A percentile compares a stretch with the other conserved stretches of the same genome.
These are phyloP conservation scores for Hyaloscypha variabilis DNA, from an alignment of 495 filamentous ascomycete genomes.

Conservation along the genomic window DNA sequence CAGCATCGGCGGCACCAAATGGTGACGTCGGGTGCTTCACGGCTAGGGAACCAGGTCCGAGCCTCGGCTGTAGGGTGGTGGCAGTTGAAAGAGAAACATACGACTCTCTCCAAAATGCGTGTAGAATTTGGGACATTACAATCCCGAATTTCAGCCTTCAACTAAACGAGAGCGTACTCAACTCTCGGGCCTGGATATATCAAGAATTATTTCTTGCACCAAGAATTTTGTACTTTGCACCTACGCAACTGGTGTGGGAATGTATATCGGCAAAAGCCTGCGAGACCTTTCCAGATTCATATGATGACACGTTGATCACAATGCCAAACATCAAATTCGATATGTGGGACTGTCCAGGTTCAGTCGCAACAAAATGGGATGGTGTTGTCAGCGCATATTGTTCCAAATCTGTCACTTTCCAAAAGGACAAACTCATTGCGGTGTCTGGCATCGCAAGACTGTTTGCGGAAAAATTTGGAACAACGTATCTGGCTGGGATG, in stretches of 20 bases:
- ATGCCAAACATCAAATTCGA: not conserved
- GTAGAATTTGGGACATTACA: too few species aligned
- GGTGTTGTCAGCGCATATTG: too few species aligned
- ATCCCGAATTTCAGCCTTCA: too few species aligned
- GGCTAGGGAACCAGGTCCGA: not conserved
- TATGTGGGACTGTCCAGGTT: too few species aligned
- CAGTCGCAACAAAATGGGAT: too few species aligned
- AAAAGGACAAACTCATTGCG: constrained; percentile 1
- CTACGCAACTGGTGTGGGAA: constrained; percentile 6
- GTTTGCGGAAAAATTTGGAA: not conserved
- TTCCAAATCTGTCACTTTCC: not conserved
- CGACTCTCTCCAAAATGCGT: too few species aligned
- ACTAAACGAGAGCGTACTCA: too few species aligned
- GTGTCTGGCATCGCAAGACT: constrained; percentile 4
- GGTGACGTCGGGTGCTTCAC: constrained; percentile 6
- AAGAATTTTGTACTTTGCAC: constrained; percentile 6
- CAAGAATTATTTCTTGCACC: constrained; percentile 13
- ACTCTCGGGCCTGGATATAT: constrained; percentile 4
- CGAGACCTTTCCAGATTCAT: constrained; percentile 12
- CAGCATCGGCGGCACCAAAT: not conserved
- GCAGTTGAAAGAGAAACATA: too few species aligned
- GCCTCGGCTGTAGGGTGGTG: not conserved
- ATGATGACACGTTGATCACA: not conserved
- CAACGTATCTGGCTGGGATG: constrained; percentile 8
- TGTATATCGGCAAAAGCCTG: not conserved